Evolutionary conservation across 1,284 basidiomycete genomes (phyloP).

Genomic region (Cutaneotrichosporon sp.): DNA sequence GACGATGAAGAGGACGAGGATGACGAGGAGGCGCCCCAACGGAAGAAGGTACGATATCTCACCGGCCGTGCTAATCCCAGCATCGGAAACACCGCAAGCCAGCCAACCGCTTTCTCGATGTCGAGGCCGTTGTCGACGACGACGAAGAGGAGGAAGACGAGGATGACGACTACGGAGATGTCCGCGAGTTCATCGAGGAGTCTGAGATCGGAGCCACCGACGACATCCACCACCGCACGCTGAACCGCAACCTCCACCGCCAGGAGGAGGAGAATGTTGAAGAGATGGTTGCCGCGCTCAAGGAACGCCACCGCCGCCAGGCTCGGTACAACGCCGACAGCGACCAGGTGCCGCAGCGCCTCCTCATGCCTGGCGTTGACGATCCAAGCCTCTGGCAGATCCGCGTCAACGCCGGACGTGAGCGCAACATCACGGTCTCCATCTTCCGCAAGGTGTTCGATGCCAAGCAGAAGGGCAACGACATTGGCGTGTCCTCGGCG

Average conservation of each 20-base stretch:
- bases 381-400: conserved; percentile 97
- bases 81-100: conserved; percentile 52
- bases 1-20: conserved; percentile 37
- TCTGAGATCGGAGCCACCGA: conserved; percentile 65
- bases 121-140: conserved; percentile 89
- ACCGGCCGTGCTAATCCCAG: conserved; percentile 10
- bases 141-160: conserved; percentile 96
- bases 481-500: conserved; percentile 82
- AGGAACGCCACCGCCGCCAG: conserved; percentile 71
- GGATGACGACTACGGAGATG: conserved; percentile 67
- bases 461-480: conserved; percentile 57
- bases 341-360: conserved; percentile 91
- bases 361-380: conserved; percentile 94
- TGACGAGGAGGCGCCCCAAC: conserved; percentile 12
- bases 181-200: conserved; percentile 72
- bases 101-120: conserved; percentile 84
- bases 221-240: conserved; percentile 64
- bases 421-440: conserved; percentile 88
- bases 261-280: conserved; percentile 81
- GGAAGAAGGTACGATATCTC: conserved; percentile 16
- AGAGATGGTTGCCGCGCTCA: conserved; percentile 79
- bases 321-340: conserved; percentile 81
- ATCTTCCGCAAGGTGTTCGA: conserved; percentile 83
- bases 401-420: conserved; percentile 86
- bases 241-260: conserved; percentile 73